Conservation (phyloP, 345 rosid genomes). For the Luvunga scandens region DNA sequence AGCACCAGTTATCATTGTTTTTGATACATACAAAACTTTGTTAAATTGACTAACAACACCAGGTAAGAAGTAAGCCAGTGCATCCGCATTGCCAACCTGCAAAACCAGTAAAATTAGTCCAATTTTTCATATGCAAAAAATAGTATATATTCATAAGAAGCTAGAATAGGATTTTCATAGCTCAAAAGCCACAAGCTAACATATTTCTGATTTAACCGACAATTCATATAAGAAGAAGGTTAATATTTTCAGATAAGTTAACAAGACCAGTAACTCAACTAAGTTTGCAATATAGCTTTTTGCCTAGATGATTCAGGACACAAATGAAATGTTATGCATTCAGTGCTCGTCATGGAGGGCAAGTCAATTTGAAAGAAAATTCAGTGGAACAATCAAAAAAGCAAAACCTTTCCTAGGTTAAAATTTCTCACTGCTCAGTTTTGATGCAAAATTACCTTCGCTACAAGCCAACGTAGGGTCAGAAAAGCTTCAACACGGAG, state of each 20-base stretch:
- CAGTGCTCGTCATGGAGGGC: background rate
- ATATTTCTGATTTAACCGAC: background rate
- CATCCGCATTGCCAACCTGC: constrained; percentile 88
- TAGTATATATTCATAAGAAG: background rate
- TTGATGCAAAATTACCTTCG: constrained; percentile 55
- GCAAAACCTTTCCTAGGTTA: background rate
- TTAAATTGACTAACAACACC: constrained; percentile 88
- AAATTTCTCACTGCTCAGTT: background rate
- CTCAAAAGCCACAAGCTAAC: constrained; percentile 3
- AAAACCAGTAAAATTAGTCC: constrained; percentile 16
- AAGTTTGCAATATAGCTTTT: too few relatives aligned
- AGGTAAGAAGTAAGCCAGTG: constrained; percentile 91
- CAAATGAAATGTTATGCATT: background rate
- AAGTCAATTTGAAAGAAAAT: background rate
- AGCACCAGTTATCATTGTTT: constrained; percentile 86
- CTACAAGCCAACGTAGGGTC: constrained; percentile 74
- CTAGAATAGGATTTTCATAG: background rate
- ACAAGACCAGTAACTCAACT: too few relatives aligned
- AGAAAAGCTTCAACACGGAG: constrained; percentile 77
- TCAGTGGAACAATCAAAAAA: background rate
- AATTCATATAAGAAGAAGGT: background rate
- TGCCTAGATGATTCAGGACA: too few relatives aligned
- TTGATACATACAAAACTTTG: constrained; percentile 73
- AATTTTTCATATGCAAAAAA: background rate
- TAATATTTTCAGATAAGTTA: background rate